These are phyloP conservation scores for Rhypophila decipiens DNA, from an alignment of 495 filamentous ascomycete genomes.

Conservation along the genomic window DNA sequence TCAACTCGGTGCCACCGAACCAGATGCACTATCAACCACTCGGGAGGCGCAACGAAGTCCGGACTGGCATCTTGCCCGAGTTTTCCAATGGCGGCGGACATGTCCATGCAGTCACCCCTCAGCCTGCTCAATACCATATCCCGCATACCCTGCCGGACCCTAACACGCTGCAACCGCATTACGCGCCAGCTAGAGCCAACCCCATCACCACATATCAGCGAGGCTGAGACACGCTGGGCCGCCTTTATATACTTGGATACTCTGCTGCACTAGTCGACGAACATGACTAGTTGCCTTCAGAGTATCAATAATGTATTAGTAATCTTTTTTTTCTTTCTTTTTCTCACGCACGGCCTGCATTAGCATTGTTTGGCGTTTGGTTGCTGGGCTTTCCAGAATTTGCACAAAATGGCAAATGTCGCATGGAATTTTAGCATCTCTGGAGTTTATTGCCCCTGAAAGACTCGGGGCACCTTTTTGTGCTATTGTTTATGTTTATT, in stretches of 20 bases:
- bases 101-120: constrained; percentile 5
- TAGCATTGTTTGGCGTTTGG: constrained; percentile 18
- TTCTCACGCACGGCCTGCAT: constrained; percentile 9
- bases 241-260: too few relatives aligned
- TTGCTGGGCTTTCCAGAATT: neutral
- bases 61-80: constrained; percentile 79
- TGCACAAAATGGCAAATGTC: neutral
- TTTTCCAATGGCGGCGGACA: constrained; percentile 24
- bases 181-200: neutral
- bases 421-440: too few relatives aligned
- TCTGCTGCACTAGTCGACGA: too few relatives aligned
- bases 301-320: neutral
- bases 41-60: constrained; percentile 68
- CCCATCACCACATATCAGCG: too few relatives aligned
- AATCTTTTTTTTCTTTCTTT: neutral
- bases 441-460: too few relatives aligned
- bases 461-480: too few relatives aligned
- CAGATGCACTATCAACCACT: constrained; percentile 97
- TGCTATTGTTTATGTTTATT: too few relatives aligned
- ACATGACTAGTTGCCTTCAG: too few relatives aligned
- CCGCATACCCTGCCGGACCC: constrained; percentile 16
- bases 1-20: constrained; percentile 40
- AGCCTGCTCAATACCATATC: neutral
- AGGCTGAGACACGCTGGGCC: too few relatives aligned
- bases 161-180: constrained; percentile 1